Conservation (phyloP, 2,329 filamentous ascomycete genomes). For the Ophiostoma sp. region DNA sequence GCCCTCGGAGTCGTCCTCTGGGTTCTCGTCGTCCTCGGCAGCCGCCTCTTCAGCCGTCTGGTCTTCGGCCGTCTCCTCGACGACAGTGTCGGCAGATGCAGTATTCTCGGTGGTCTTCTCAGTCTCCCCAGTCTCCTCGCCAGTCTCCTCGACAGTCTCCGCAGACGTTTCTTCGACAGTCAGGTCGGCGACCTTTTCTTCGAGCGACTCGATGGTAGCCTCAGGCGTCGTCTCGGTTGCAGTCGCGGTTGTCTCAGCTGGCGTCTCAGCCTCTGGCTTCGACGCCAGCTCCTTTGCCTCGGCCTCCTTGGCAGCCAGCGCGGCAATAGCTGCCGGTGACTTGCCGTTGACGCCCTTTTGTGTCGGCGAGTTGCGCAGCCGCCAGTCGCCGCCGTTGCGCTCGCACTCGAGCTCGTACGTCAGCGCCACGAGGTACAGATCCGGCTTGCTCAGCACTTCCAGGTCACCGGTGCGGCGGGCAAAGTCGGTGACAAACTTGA, state of each 20-base stretch:
- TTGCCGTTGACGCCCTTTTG: slow-evolving; percentile 73
- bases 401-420: slow-evolving; percentile 95
- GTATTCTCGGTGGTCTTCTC: slow-evolving; percentile 1
- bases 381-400: slow-evolving; percentile 82
- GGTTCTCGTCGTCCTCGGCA: slow-evolving; percentile 35
- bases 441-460: slow-evolving; percentile 77
- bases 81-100: background rate
- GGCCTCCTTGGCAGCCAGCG: slow-evolving; percentile 8
- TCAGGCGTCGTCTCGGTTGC: slow-evolving; percentile 19
- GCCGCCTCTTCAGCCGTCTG: background rate
- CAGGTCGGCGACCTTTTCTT: slow-evolving; percentile 17
- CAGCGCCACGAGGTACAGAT: slow-evolving; percentile 83
- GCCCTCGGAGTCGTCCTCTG: slow-evolving; percentile 35
- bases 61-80: background rate
- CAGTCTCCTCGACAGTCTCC: slow-evolving; percentile 20
- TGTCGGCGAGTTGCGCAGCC: slow-evolving; percentile 69
- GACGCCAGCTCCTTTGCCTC: background rate
- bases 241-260: background rate
- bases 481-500: slow-evolving; percentile 77
- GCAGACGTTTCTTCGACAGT: slow-evolving; percentile 24
- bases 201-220: background rate
- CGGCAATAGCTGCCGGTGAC: slow-evolving; percentile 41
- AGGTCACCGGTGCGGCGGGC: slow-evolving; percentile 85
- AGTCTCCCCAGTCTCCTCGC: background rate
- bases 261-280: background rate